Base-by-base conservation (phyloP, 495 filamentous ascomycete genomes). In the Cercophora samala region DNA sequence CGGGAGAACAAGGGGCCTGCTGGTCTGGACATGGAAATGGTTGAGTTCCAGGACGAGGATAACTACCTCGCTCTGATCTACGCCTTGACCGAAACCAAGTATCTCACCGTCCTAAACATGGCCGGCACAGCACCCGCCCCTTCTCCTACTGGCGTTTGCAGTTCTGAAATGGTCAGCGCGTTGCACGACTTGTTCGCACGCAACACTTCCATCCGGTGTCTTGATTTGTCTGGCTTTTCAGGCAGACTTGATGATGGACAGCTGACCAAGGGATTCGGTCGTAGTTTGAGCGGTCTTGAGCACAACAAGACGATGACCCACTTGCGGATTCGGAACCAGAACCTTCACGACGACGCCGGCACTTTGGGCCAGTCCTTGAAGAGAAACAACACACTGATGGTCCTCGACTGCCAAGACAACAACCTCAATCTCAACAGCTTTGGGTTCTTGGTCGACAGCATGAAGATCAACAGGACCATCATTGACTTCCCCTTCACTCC, bases 201-300 rank as follows among this genome's bases (percentile, higher is more conserved):
- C 63, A 97, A 99, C 70, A 78, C 84, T 11, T 91, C 89, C 0
- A 79, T 99, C 15, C 84, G 87, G 64, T 90, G 87, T 64, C 78
- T 99, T 18, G 90, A 97, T 73, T 87, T 97, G 56, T 95, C 93
- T 6, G 95, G 95, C 5, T 95, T 96, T 74, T 90, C 90, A 69
- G 91, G 92, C 8, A 89, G 93, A 72, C 81, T 97, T 24, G 95
- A 97, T 73, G 91, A 92, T 58, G 89, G 91, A 0, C 87, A 90
- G 55, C 88, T 97, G 46, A 93, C 94, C 21, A 89, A 87, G 67
- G 93, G 92, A 3, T 85, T 97, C 62, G 92, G 90, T 42, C 83
- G 88, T 54, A 90, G 93, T 13, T 79, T 99, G 64, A 83, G 83
- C 8, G 92, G 93, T 2, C 79, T 99, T 65, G 88, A 88, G 65